Conservation (phyloP, 768 basidiomycete species). For the Tricholoma hemisulphureum region DNA sequence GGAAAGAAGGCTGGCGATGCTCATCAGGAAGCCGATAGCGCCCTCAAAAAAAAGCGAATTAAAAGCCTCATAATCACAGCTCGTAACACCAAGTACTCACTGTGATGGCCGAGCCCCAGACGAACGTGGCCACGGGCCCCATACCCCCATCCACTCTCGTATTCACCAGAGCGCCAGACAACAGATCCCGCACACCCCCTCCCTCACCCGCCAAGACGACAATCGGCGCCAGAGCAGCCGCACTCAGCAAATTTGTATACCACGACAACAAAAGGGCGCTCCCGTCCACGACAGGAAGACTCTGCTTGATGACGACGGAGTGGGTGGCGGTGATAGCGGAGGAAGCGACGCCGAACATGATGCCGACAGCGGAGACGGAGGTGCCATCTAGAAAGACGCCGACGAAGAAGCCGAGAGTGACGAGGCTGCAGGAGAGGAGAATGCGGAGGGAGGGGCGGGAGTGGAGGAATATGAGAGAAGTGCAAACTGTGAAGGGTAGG, state of each 20-base stretch:
- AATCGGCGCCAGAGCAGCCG: constrained; percentile 69
- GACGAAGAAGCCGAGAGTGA: constrained; percentile 90
- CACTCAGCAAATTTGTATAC: constrained; percentile 87
- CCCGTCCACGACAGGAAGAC: constrained; percentile 74
- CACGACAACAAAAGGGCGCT: constrained; percentile 85
- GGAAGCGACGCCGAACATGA: constrained; percentile 79
- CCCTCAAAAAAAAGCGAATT: constrained; percentile 48
- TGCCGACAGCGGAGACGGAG: constrained; percentile 56
- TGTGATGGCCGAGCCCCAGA: constrained; percentile 78
- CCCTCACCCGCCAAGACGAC: constrained; percentile 76
- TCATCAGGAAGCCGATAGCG: constrained; percentile 88
- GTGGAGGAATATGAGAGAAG: constrained; percentile 78
- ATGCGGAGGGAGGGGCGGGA: constrained; percentile 75
- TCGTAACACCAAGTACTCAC: constrained; percentile 45
- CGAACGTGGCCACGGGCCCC: constrained; percentile 58
- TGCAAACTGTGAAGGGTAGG: constrained; percentile 87
- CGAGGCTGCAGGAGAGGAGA: constrained; percentile 70
- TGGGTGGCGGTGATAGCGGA: constrained; percentile 88
- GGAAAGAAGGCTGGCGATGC: constrained; percentile 86
- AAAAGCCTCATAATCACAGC: neutral
- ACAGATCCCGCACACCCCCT: constrained; percentile 56
- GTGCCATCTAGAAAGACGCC: constrained; percentile 80
- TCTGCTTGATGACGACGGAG: constrained; percentile 92
- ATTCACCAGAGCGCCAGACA: constrained; percentile 47
- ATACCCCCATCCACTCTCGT: constrained; percentile 38